Evolutionary conservation across 345 rosid genomes (phyloP).

Genomic region (Eutrema japonicum): DNA sequence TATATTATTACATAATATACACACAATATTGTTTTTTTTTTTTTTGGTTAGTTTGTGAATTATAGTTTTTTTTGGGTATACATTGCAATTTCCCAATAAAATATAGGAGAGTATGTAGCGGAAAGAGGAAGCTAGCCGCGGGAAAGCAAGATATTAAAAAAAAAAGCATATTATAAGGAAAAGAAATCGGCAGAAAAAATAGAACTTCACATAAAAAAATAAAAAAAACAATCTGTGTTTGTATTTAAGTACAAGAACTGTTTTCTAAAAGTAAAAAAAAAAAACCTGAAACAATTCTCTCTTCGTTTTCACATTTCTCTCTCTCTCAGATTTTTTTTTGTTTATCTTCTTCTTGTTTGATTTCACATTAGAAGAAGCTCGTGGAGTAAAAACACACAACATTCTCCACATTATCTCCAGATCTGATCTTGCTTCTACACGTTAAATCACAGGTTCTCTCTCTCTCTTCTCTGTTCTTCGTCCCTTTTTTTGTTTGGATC

Average conservation of each 20-base stretch:
- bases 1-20: no score
- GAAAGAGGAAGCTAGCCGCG: conserved; percentile 41
- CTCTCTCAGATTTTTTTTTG: conserved; percentile 30
- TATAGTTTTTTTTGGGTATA: no score
- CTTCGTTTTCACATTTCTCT: conserved; percentile 39
- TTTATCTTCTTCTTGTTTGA: neutral
- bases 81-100: no score
- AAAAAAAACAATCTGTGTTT: conserved; percentile 34
- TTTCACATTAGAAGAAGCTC: conserved; percentile 34
- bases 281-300: conserved; percentile 36
- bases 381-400: conserved; percentile 34
- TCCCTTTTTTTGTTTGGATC: neutral
- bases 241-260: conserved; percentile 28
- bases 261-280: conserved; percentile 15
- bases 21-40: no score
- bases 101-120: no score
- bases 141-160: conserved; percentile 41
- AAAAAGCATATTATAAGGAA: neutral
- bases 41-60: no score
- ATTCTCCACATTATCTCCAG: conserved; percentile 32
- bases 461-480: conserved; percentile 6
- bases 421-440: conserved; percentile 34
- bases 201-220: conserved; percentile 18
- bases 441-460: conserved; percentile 30
- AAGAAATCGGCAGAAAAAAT: conserved; percentile 15